Conservation (phyloP, 192 early-diverging fungal genomes). For the Funneliformis geosporum region DNA sequence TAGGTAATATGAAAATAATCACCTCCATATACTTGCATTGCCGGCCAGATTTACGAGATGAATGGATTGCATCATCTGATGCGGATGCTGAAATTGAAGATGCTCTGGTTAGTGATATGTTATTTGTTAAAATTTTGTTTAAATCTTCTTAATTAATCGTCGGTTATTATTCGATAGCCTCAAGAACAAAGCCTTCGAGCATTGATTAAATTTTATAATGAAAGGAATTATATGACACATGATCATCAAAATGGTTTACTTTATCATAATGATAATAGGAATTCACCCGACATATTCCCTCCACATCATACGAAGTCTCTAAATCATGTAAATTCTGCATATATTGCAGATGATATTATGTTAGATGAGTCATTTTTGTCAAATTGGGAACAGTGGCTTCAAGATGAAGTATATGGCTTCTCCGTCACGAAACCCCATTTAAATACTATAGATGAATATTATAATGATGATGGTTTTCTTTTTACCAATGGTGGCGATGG, state of each 20-base stretch:
- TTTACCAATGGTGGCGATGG: conserved; percentile 37
- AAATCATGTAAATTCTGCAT: conserved; percentile 32
- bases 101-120: conserved; percentile 51
- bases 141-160: conserved; percentile 12
- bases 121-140: background rate
- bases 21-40: conserved; percentile 72
- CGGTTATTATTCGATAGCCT: conserved; percentile 38
- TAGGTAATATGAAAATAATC: conserved; percentile 79
- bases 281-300: conserved; percentile 22
- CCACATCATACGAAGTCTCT: conserved; percentile 21
- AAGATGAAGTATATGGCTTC: conserved; percentile 53
- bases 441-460: conserved; percentile 36
- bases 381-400: conserved; percentile 71
- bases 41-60: conserved; percentile 63
- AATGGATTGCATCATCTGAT: conserved; percentile 69
- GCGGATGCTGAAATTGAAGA: conserved; percentile 72
- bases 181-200: conserved; percentile 68
- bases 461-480: conserved; percentile 38
- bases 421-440: conserved; percentile 28
- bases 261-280: conserved; percentile 25
- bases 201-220: conserved; percentile 64
- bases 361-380: conserved; percentile 62
- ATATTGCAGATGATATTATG: conserved; percentile 45
- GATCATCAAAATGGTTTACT: conserved; percentile 30
- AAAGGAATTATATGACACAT: conserved; percentile 46